Evolutionary conservation across 1,284 basidiomycete species (phyloP).

Genomic region (Ustilago tritici): DNA sequence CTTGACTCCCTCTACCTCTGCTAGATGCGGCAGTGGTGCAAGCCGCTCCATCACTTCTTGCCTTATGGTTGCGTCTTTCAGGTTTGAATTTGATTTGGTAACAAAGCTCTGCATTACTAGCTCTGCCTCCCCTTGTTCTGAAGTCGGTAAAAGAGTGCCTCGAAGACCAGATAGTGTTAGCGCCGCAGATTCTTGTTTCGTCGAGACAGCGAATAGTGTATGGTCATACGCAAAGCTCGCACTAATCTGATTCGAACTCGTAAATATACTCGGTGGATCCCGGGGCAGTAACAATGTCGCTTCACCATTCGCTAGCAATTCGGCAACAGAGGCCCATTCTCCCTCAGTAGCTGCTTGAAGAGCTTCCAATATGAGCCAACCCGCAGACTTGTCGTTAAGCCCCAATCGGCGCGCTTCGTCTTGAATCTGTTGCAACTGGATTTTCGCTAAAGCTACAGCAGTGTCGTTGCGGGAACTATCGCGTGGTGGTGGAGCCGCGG

Average conservation of each 20-base stretch:
- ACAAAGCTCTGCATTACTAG: slow-evolving; percentile 23
- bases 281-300: slow-evolving; percentile 82
- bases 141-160: slow-evolving; percentile 73
- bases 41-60: slow-evolving; percentile 70
- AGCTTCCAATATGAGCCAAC: slow-evolving; percentile 74
- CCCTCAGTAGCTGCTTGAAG: slow-evolving; percentile 82
- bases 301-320: slow-evolving; percentile 78
- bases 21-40: slow-evolving; percentile 71
- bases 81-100: slow-evolving; percentile 65
- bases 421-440: slow-evolving; percentile 34
- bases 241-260: slow-evolving; percentile 51
- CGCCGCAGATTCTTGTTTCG: not conserved
- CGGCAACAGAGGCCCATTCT: slow-evolving; percentile 77
- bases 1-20: slow-evolving; percentile 54
- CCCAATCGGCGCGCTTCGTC: slow-evolving; percentile 30
- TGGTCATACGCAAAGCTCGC: slow-evolving; percentile 73
- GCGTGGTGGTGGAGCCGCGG: not conserved
- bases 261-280: slow-evolving; percentile 72
- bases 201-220: slow-evolving; percentile 74
- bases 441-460: slow-evolving; percentile 10
- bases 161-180: slow-evolving; percentile 84
- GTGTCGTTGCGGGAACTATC: slow-evolving; percentile 10
- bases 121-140: slow-evolving; percentile 40
- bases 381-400: slow-evolving; percentile 27
- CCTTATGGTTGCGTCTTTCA: slow-evolving; percentile 75